phyloP scores from a whole-genome alignment of 2,329 filamentous ascomycete species.

The Lachnellula suecica region DNA sequence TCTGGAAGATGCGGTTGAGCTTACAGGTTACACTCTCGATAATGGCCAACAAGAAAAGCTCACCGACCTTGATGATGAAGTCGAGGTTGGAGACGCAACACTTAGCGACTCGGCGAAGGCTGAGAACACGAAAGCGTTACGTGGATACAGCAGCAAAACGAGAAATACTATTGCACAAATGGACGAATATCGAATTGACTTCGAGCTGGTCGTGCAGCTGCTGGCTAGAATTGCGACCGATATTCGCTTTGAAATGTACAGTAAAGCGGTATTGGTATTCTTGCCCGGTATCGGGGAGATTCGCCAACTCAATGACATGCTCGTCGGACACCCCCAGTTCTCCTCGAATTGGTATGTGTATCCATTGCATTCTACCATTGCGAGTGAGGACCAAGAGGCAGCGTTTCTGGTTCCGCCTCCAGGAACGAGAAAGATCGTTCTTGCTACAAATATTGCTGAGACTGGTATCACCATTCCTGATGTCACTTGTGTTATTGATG shows the following conservation, averaged over 20 bases:
- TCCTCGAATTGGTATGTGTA: slow-evolving; percentile 79
- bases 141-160: slow-evolving; percentile 74
- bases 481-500: slow-evolving; percentile 94
- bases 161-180: slow-evolving; percentile 72
- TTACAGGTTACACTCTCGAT: slow-evolving; percentile 71
- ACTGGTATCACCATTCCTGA: slow-evolving; percentile 98
- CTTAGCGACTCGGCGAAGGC: slow-evolving; percentile 43
- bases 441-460: slow-evolving; percentile 97
- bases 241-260: slow-evolving; percentile 66
- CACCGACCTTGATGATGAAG: slow-evolving; percentile 64
- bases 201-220: slow-evolving; percentile 78
- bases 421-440: slow-evolving; percentile 86
- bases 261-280: slow-evolving; percentile 91
- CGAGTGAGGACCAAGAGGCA: slow-evolving; percentile 92
- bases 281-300: slow-evolving; percentile 94
- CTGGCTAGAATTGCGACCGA: slow-evolving; percentile 74
- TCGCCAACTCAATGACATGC: slow-evolving; percentile 79
- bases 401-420: slow-evolving; percentile 84
- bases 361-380: slow-evolving; percentile 90
- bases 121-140: slow-evolving; percentile 63
- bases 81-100: slow-evolving; percentile 46
- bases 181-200: slow-evolving; percentile 91
- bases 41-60: slow-evolving; percentile 46
- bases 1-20: slow-evolving; percentile 88
- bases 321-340: slow-evolving; percentile 76